Evolutionary conservation across 73 alveolate species (phyloP).

Genomic region (Paramecium sonneborni): DNA sequence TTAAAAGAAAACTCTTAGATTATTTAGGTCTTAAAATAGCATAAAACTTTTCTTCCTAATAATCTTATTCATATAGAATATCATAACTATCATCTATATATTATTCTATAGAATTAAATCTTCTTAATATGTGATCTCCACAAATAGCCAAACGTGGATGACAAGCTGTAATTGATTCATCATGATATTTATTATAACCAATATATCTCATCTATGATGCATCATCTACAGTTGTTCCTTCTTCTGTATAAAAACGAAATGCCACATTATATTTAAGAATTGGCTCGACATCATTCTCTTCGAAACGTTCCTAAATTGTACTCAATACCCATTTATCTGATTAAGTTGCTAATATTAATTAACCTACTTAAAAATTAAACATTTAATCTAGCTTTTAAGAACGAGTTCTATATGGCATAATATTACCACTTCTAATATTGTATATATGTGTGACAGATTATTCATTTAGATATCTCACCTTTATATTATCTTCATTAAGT

Average conservation of each 20-base stretch:
- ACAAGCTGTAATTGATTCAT: not conserved
- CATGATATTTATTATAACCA: slow-evolving; percentile 4
- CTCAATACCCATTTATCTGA: slow-evolving; percentile 37
- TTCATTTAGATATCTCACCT: not conserved
- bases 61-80: not conserved
- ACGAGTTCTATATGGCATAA: slow-evolving; percentile 37
- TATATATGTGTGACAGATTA: not conserved
- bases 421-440: slow-evolving; percentile 14
- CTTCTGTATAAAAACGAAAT: not conserved
- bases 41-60: not conserved
- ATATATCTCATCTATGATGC: not conserved
- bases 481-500: not conserved
- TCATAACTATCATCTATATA: slow-evolving; percentile 40
- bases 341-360: not conserved
- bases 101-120: not conserved
- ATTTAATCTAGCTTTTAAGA: not conserved
- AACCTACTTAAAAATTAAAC: not conserved
- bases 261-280: not conserved
- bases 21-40: slow-evolving; percentile 35
- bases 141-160: slow-evolving; percentile 1
- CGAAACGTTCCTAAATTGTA: not conserved
- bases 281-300: not conserved
- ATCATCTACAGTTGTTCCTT: not conserved
- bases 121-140: not conserved
- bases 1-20: not conserved